These are phyloP conservation scores for Cystobasidiaceae sp. DNA, from an alignment of 1,284 basidiomycete genomes.

Conservation along the genomic window DNA sequence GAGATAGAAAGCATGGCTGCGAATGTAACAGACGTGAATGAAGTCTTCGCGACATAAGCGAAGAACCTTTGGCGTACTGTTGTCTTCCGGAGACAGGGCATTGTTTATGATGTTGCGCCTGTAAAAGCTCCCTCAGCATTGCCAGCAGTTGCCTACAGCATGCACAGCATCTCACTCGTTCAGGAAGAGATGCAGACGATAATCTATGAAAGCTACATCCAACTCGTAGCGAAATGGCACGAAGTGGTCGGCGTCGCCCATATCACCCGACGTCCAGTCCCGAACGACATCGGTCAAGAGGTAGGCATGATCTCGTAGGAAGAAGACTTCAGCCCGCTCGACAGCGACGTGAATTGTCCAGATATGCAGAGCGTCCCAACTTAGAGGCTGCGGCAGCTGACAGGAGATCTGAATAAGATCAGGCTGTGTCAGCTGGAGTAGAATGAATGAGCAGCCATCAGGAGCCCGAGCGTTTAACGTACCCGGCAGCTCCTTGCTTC, in stretches of 20 bases:
- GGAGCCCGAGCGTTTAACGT: too few relatives aligned
- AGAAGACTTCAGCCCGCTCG: slow-evolving; percentile 63
- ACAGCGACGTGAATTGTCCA: slow-evolving; percentile 71
- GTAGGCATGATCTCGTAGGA: slow-evolving; percentile 84
- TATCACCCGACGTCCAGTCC: slow-evolving; percentile 79
- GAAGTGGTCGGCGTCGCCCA: slow-evolving; percentile 70
- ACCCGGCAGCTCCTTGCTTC: slow-evolving; percentile 63
- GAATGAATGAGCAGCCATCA: neutral
- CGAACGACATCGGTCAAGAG: slow-evolving; percentile 81
- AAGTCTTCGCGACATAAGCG: neutral
- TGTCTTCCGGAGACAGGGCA: slow-evolving; percentile 68
- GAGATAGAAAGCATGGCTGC: slow-evolving; percentile 67
- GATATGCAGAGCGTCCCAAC: slow-evolving; percentile 57
- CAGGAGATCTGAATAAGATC: slow-evolving; percentile 4
- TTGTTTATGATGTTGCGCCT: slow-evolving; percentile 85
- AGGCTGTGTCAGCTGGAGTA: slow-evolving; percentile 51
- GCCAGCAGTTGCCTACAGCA: neutral
- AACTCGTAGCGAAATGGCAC: slow-evolving; percentile 73
- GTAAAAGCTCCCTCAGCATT: neutral
- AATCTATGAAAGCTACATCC: slow-evolving; percentile 66
- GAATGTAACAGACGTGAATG: neutral
- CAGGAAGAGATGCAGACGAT: slow-evolving; percentile 70
- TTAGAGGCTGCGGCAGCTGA: slow-evolving; percentile 50
- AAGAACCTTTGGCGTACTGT: slow-evolving; percentile 56
- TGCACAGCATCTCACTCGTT: slow-evolving; percentile 57